Base-by-base conservation (phyloP, 768 basidiomycete genomes). In the Tulasnella sp. region DNA sequence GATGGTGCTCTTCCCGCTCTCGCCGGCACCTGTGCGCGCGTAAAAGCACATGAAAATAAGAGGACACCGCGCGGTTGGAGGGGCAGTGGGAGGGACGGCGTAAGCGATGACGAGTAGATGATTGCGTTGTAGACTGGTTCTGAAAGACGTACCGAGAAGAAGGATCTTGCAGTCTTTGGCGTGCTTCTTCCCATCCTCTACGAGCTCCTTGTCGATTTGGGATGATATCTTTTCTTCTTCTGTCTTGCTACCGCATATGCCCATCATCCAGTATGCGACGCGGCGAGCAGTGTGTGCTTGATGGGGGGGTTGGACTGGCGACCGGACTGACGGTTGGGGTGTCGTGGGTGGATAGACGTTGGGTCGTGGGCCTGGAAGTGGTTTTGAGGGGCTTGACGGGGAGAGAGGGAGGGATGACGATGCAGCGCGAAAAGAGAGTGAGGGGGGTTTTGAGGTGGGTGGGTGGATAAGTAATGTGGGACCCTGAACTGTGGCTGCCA, bases 1-100 rank as follows among this genome's bases (percentile, higher is more conserved):
- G 79, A 99, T 94, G 0, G 96, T 99, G 4, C 90, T 91, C 84
- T 98, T 98, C 7, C 96, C 97, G 0, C 92, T 93, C 85, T 97
- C 95, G 80, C 96, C 94, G 17, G 95, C 96, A 75, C 96, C 96
- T 96, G 36, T 45, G 25, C 14, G 12, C 64, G 25, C 14, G 12
- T 3, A 25, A 22, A 25, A 54, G 31, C 1, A 3, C 45, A 22
- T 22, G 45, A 19, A 49, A 49, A 22, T 22, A 22, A 19, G 22
- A 49, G 45, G 19, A 22, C 5, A 49, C 45, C 45, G 45, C 45
- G 25, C 29, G 58, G 22, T n/a, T n/a, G 29, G 72, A 76, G 36
- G 25, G 19, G 69, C 70, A 36, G 25, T 49, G 39, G 49, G 17
- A 45, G 77, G 5, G 74, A n/a, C n/a, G 70, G 67, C 34, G 72